phyloP scores from a whole-genome alignment of 1,284 basidiomycete species.

The Caloboletus firmus region DNA sequence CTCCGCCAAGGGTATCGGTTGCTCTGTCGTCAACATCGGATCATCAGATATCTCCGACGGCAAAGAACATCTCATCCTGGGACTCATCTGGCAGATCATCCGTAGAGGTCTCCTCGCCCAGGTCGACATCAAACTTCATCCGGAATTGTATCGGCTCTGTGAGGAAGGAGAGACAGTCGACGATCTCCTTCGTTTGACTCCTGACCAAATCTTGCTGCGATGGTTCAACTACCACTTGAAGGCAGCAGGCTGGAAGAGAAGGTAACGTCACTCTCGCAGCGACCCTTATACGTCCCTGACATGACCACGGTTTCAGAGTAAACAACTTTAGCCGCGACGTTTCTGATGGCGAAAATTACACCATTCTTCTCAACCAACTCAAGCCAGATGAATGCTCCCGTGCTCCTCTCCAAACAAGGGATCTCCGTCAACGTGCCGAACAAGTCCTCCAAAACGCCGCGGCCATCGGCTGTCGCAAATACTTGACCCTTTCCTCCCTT shows the following conservation, averaged over 20 bases:
- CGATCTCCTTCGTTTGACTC: constrained; percentile 89
- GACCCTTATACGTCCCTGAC: constrained; percentile 7
- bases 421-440: constrained; percentile 84
- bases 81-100: constrained; percentile 99
- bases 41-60: constrained; percentile 92
- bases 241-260: constrained; percentile 87
- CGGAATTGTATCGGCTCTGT: constrained; percentile 92
- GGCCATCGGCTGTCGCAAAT: constrained; percentile 92
- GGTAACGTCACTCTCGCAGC: constrained; percentile 44
- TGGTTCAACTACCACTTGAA: constrained; percentile 99
- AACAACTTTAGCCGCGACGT: constrained; percentile 97
- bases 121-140: constrained; percentile 98
- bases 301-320: constrained; percentile 55
- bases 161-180: constrained; percentile 98
- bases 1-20: constrained; percentile 96
- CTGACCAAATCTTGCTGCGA: constrained; percentile 93
- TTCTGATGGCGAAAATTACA: constrained; percentile 96
- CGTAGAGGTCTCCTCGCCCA: constrained; percentile 90
- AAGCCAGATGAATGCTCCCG: constrained; percentile 93
- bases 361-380: constrained; percentile 91
- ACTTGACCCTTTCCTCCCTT: constrained; percentile 89
- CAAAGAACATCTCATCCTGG: constrained; percentile 95
- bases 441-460: constrained; percentile 93
- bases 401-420: constrained; percentile 85
- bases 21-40: constrained; percentile 98